phyloP scores from a whole-genome alignment of 164 flowering plant genomes.

The Aristolochia fimbriata region DNA sequence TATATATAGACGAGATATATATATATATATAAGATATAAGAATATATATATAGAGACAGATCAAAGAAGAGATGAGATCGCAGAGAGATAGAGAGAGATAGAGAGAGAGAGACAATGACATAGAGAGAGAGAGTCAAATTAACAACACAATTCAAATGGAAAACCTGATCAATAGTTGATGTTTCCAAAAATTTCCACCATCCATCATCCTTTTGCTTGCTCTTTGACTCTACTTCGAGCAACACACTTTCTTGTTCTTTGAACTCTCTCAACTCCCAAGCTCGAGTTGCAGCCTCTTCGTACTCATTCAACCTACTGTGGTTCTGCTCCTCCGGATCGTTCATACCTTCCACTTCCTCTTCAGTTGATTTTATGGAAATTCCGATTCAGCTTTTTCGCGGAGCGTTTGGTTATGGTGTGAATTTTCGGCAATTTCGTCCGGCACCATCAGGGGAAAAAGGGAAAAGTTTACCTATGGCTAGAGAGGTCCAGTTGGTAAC shows the following conservation, averaged over 20 bases:
- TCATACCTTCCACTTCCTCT: constrained; percentile 47
- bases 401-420: not conserved
- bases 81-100: no score
- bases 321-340: constrained; percentile 63
- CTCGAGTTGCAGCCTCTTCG: constrained; percentile 47
- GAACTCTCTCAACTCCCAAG: constrained; percentile 47
- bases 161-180: constrained; percentile 22
- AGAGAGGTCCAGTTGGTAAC: no score
- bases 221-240: constrained; percentile 34
- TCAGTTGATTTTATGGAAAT: constrained; percentile 45
- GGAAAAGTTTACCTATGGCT: no score
- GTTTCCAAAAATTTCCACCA: constrained; percentile 27
- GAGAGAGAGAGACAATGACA: no score
- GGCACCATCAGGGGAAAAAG: not conserved
- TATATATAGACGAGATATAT: no score
- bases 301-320: constrained; percentile 36
- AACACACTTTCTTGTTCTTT: constrained; percentile 77
- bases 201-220: constrained; percentile 34
- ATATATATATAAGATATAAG: no score
- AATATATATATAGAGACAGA: no score
- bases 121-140: no score
- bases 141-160: not conserved
- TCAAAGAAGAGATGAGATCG: no score
- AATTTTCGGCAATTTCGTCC: not conserved
- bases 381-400: constrained; percentile 67